Evolutionary conservation across 306 rosid genomes (phyloP).

Genomic region (Mucuna pruriens): DNA sequence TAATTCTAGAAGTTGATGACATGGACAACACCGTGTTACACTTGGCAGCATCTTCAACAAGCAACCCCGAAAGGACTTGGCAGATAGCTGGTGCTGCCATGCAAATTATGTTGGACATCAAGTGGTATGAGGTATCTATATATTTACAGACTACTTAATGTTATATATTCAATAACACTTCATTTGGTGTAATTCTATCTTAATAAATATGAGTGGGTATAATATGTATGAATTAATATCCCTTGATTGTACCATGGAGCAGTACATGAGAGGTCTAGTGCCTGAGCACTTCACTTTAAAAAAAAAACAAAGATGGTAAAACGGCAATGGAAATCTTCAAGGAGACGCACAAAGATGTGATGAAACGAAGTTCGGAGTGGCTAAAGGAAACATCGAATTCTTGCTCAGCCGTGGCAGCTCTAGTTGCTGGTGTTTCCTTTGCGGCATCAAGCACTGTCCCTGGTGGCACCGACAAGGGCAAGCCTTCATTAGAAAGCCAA

Average conservation of each 20-base stretch:
- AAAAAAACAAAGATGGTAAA: neutral
- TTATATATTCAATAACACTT: no score
- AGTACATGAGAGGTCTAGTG: conserved; percentile 28
- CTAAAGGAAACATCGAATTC: conserved; percentile 34
- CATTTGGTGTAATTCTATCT: no score
- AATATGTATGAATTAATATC: no score
- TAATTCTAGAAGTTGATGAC: neutral
- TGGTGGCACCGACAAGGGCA: conserved; percentile 39
- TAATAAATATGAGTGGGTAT: no score
- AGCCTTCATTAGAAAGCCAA: conserved; percentile 32
- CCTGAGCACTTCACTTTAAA: neutral
- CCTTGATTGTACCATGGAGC: neutral
- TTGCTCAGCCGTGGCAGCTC: conserved; percentile 40
- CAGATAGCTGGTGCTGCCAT: conserved; percentile 32
- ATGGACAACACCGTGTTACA: conserved; percentile 37
- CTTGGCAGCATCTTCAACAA: conserved; percentile 16
- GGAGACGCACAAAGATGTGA: neutral
- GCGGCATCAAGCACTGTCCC: conserved; percentile 43
- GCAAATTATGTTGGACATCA: conserved; percentile 51
- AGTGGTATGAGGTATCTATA: conserved; percentile 34
- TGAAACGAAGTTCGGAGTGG: neutral
- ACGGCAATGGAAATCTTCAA: conserved; percentile 25
- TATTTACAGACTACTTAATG: neutral
- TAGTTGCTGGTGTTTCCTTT: conserved; percentile 44
- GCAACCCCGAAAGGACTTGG: conserved; percentile 3